A percentile compares a stretch with the other conserved stretches of the same genome.
These are phyloP conservation scores for Arthrobotrys pseudoclavata DNA, from an alignment of 2,329 filamentous ascomycete species.

Conservation along the genomic window DNA sequence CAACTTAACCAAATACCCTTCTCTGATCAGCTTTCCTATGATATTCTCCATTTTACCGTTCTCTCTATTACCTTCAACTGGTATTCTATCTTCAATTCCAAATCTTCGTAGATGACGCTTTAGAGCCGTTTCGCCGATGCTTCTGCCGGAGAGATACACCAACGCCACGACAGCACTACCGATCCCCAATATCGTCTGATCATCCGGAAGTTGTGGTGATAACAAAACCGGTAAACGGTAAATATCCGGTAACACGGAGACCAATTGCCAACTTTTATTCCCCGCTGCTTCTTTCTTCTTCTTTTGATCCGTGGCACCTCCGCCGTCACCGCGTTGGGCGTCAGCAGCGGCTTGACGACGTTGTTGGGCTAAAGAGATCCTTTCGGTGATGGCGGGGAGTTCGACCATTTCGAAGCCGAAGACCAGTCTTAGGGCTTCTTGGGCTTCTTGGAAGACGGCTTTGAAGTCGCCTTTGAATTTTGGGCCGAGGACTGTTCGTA, in stretches of 20 bases:
- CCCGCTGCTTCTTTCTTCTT: conserved; percentile 67
- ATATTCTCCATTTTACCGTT: conserved; percentile 81
- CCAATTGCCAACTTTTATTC: conserved; percentile 82
- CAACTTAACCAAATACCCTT: conserved; percentile 84
- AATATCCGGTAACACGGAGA: conserved; percentile 76
- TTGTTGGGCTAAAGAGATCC: conserved; percentile 75
- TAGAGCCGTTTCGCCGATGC: conserved; percentile 82
- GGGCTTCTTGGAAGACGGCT: conserved; percentile 80
- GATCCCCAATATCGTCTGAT: conserved; percentile 84
- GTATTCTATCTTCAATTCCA: conserved; percentile 71
- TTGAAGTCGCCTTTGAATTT: conserved; percentile 78
- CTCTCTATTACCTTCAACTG: conserved; percentile 80
- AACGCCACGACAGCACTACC: conserved; percentile 84
- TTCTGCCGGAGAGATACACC: conserved; percentile 80
- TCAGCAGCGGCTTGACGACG: conserved; percentile 63
- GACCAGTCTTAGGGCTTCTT: conserved; percentile 76
- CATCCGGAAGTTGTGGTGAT: conserved; percentile 76
- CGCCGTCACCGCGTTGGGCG: conserved; percentile 42
- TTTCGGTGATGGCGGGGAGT: conserved; percentile 76
- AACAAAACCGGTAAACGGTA: conserved; percentile 79
- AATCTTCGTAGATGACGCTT: conserved; percentile 74
- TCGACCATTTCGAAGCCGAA: conserved; percentile 97
- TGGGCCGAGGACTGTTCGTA: conserved; percentile 78
- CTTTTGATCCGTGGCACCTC: conserved; percentile 66
- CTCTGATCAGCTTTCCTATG: conserved; percentile 80